Percentiles rank a stretch among this genome's conserved stretches.
These are phyloP conservation scores for Eutrema salsugineum DNA, from an alignment of 441 rosid genomes.

Conservation along the genomic window DNA sequence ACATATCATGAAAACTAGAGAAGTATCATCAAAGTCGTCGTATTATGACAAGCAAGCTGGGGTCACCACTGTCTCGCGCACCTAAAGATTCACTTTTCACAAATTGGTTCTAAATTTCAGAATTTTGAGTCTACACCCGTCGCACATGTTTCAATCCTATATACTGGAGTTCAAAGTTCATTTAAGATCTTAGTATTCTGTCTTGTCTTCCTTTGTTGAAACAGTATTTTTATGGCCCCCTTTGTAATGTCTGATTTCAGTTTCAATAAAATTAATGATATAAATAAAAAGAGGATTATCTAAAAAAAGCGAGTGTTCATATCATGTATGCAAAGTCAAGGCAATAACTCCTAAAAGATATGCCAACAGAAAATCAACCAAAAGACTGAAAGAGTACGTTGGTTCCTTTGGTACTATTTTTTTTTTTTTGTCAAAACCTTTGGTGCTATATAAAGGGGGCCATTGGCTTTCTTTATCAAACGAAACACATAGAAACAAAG, in stretches of 20 bases:
- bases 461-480: background rate
- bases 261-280: background rate
- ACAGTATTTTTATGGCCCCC: background rate
- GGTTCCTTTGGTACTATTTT: background rate
- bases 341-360: background rate
- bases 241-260: background rate
- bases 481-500: background rate
- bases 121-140: background rate
- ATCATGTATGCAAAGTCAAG: background rate
- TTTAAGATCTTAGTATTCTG: background rate
- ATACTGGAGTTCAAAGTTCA: background rate
- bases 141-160: background rate
- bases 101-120: background rate
- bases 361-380: background rate
- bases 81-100: background rate
- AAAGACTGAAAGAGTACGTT: background rate
- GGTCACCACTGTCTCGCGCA: background rate
- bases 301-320: background rate
- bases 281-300: background rate
- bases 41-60: background rate
- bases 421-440: too few species aligned
- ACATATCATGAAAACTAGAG: too few species aligned
- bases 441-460: slow-evolving; percentile 11
- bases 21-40: too few species aligned
- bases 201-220: background rate